phyloP scores from a whole-genome alignment of 2,329 filamentous ascomycete species.

The Colletotrichum scovillei region DNA sequence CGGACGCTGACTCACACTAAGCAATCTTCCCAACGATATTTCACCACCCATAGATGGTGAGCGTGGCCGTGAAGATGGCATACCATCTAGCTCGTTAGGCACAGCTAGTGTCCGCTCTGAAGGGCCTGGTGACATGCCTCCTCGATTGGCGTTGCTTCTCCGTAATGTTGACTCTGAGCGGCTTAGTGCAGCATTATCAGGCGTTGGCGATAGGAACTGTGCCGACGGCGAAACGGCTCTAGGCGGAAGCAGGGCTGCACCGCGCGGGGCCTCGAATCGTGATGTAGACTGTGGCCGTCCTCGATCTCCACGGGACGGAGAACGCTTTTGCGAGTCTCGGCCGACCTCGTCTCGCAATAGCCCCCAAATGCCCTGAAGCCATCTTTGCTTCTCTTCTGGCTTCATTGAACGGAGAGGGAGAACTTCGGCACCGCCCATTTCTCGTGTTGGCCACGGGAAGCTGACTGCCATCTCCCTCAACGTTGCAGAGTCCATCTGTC shows the following conservation, averaged over 20 bases:
- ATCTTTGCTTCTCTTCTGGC: conserved; percentile 48
- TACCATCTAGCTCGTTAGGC: background rate
- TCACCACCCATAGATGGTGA: conserved; percentile 28
- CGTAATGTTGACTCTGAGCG: conserved; percentile 8
- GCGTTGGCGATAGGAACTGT: background rate
- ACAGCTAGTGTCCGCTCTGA: conserved; percentile 1
- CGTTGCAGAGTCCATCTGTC: conserved; percentile 44
- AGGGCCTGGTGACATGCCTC: background rate
- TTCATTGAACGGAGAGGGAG: conserved; percentile 49
- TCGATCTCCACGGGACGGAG: background rate
- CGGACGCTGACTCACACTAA: conserved; percentile 34
- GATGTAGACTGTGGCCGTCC: conserved; percentile 20
- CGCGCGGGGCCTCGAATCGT: conserved; percentile 38
- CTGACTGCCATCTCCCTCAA: conserved; percentile 50
- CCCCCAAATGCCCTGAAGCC: conserved; percentile 45
- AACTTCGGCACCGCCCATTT: conserved; percentile 49
- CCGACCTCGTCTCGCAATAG: conserved; percentile 39
- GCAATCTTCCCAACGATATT: conserved; percentile 29
- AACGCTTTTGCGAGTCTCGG: background rate
- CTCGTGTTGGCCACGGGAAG: conserved; percentile 49
- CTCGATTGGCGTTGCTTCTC: conserved; percentile 17
- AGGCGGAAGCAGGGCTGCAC: background rate
- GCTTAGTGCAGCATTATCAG: background rate
- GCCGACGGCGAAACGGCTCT: background rate
- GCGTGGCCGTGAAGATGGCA: background rate